Percentiles rank a stretch among this genome's conserved stretches.
Evolutionary conservation across 2,329 filamentous ascomycete species (phyloP).

Genomic region (Pseudogymnoascus sp.): DNA sequence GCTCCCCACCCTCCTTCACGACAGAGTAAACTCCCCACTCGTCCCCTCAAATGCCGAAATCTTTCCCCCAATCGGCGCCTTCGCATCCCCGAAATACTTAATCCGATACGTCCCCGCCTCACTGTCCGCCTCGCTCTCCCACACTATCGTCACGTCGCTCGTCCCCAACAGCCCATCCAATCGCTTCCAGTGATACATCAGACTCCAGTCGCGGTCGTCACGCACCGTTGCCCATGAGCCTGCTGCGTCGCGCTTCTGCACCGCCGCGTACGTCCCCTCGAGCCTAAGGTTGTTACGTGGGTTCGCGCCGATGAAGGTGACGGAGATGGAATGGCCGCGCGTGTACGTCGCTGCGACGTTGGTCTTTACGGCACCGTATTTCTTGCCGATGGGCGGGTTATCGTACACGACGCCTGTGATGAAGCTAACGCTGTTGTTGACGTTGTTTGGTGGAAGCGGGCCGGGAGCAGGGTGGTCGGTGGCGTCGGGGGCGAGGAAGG

Average conservation of each 20-base stretch:
- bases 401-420: conserved; percentile 75
- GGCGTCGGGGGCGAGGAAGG: conserved; percentile 48
- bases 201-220: conserved; percentile 72
- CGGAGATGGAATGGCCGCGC: conserved; percentile 53
- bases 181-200: conserved; percentile 73
- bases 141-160: conserved; percentile 70
- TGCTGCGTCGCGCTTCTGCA: conserved; percentile 52
- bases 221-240: conserved; percentile 56
- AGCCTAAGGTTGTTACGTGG: conserved; percentile 79
- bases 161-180: conserved; percentile 60
- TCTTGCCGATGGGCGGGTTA: conserved; percentile 51
- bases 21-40: conserved; percentile 43
- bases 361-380: conserved; percentile 59
- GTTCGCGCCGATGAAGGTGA: conserved; percentile 76
- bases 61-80: conserved; percentile 49
- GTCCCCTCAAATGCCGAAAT: conserved; percentile 63
- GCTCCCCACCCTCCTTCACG: too few species aligned
- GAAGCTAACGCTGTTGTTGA: conserved; percentile 65
- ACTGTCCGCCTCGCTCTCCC: conserved; percentile 62
- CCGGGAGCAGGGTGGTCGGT: conserved; percentile 38
- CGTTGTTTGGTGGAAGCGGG: conserved; percentile 70
- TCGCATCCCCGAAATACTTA: conserved; percentile 78
- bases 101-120: conserved; percentile 64
- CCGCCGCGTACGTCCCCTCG: conserved; percentile 66
- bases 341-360: conserved; percentile 46